phyloP scores from a whole-genome alignment of 345 rosid genomes.

The Isatis tinctoria region DNA sequence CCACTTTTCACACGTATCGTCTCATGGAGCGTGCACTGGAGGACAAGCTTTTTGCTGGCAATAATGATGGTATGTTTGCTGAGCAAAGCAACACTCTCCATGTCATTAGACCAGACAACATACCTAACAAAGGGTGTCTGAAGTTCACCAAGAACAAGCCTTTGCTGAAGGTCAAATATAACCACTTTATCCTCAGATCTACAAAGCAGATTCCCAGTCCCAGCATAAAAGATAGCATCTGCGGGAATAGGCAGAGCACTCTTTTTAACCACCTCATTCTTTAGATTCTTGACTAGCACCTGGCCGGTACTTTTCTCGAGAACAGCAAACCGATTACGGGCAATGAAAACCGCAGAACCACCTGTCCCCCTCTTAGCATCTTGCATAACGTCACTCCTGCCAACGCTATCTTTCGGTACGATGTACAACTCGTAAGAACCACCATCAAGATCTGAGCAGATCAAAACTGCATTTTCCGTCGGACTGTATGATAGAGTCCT shows the following conservation, averaged over 20 bases:
- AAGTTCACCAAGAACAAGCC: constrained; percentile 81
- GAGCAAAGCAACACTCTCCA: constrained; percentile 93
- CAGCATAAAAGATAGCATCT: constrained; percentile 92
- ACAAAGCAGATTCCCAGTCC: constrained; percentile 85
- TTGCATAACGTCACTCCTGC: constrained; percentile 67
- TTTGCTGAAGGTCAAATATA: constrained; percentile 91
- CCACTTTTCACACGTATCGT: constrained; percentile 95
- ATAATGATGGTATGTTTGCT: constrained; percentile 92
- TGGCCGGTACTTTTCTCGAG: constrained; percentile 91
- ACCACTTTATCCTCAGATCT: constrained; percentile 88
- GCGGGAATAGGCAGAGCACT: constrained; percentile 66
- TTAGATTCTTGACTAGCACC: constrained; percentile 76
- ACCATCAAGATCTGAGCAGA: constrained; percentile 93
- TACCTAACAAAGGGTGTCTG: constrained; percentile 81
- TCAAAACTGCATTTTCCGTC: constrained; percentile 86
- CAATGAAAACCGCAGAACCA: constrained; percentile 83
- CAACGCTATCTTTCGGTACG: constrained; percentile 74
- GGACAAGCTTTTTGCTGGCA: constrained; percentile 83
- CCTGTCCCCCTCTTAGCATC: constrained; percentile 89
- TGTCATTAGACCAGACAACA: constrained; percentile 89
- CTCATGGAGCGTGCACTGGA: constrained; percentile 90
- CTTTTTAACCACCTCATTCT: constrained; percentile 86
- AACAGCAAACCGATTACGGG: constrained; percentile 92
- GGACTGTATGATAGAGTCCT: constrained; percentile 96
- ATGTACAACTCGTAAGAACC: constrained; percentile 89